Base-by-base conservation (phyloP, 371 early-diverging fungal species). In the Mortierella sp. region DNA sequence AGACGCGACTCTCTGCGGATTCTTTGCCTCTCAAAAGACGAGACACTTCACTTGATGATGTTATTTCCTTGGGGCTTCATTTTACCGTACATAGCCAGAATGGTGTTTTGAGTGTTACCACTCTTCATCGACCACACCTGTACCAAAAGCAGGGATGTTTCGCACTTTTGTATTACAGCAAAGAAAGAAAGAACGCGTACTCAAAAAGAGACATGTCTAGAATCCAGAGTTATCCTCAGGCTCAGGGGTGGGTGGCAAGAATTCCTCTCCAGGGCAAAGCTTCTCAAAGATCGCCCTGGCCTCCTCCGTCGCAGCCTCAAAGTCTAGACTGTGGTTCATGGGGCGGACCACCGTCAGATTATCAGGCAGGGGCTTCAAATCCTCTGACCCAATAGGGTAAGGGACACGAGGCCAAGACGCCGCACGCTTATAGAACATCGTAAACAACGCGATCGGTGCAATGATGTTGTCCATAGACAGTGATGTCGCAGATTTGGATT, bases 241-340 rank as follows among this genome's bases (percentile, higher is more conserved):
- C n/a, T 91, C 90, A 43, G 90, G 86, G 46, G 89, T 89, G 49
- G 88, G 88, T 35, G 93, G 94, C 89, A 92, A 89, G 74, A 93
- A 92, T 60, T 90, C 91, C 3, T 80, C 87, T n/a, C 89, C 90
- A 74, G 87, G 83, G 78, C 88, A 85, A 83, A 93, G 38, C 79
- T 72, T 74, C 75, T 84, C 88, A 88, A 94, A 94, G 18, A 90
- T 74, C 2, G 71, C 78, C 10, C 78, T 77, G 11, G 93, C 94
- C 79, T 93, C 93, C 11, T 72, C 75, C 0, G 87, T 79, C 55
- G 91, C 89, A 21, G 82, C 83, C 70, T 91, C 90, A 74, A 92
- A 92, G 78, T 91, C 90, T 6, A 93, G 29, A 2, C 89, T 78
- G 12, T 85, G 86, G 44, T 78, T 76, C 83, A 75, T 89, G 84